A percentile compares a stretch with the other conserved stretches of the same genome.
These are phyloP conservation scores for Ormosia emarginata DNA, from an alignment of 306 rosid species.

Conservation along the genomic window DNA sequence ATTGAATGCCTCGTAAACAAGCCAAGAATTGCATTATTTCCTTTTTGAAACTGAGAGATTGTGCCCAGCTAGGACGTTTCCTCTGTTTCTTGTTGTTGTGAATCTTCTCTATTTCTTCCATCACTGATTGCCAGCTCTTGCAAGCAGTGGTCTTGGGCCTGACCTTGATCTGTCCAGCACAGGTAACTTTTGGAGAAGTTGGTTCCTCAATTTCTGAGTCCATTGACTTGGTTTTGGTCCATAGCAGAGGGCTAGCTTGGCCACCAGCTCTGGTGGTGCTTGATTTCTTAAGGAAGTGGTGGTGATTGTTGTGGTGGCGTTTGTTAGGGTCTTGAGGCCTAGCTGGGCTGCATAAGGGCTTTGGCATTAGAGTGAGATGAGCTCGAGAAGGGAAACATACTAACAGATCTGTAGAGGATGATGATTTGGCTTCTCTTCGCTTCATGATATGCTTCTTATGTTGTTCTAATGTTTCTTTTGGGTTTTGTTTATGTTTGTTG, in stretches of 20 bases:
- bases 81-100: slow-evolving; percentile 53
- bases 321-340: slow-evolving; percentile 51
- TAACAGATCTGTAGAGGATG: slow-evolving; percentile 69
- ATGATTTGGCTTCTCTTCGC: slow-evolving; percentile 51
- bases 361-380: slow-evolving; percentile 65
- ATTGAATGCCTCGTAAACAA: slow-evolving; percentile 57
- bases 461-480: not conserved
- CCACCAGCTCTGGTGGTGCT: slow-evolving; percentile 33
- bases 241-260: slow-evolving; percentile 64
- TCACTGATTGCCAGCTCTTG: slow-evolving; percentile 86
- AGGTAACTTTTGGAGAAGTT: slow-evolving; percentile 88
- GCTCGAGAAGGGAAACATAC: slow-evolving; percentile 90
- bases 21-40: slow-evolving; percentile 80
- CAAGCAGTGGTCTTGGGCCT: slow-evolving; percentile 48
- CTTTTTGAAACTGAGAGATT: slow-evolving; percentile 69
- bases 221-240: slow-evolving; percentile 71
- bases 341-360: slow-evolving; percentile 84
- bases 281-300: slow-evolving; percentile 35
- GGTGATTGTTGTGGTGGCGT: slow-evolving; percentile 42
- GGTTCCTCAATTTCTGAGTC: slow-evolving; percentile 65
- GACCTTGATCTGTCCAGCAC: slow-evolving; percentile 92
- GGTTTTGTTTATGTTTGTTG: not conserved
- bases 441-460: slow-evolving; percentile 30
- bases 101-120: slow-evolving; percentile 92
- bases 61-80: slow-evolving; percentile 53